These are phyloP conservation scores for Cutaneotrichosporon sp. DNA, from an alignment of 1,284 basidiomycete genomes.

Conservation along the genomic window DNA sequence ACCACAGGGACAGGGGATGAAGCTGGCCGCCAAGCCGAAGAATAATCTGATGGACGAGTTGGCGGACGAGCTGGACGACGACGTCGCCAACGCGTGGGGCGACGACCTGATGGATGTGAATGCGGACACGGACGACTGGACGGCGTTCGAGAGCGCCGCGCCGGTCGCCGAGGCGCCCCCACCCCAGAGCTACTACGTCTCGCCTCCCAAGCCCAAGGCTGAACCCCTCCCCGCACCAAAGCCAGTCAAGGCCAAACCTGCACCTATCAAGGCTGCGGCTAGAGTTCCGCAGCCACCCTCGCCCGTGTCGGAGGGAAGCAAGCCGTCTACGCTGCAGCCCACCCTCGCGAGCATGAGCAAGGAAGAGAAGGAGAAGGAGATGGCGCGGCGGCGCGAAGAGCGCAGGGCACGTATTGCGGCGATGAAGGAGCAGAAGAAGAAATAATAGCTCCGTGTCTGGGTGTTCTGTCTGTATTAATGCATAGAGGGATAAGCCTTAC, in stretches of 20 bases:
- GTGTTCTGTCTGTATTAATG: neutral
- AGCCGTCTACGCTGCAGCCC: conserved; percentile 24
- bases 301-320: conserved; percentile 10
- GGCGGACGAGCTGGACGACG: conserved; percentile 57
- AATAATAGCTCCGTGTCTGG: no score
- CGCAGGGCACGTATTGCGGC: conserved; percentile 60
- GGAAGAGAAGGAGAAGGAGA: conserved; percentile 84
- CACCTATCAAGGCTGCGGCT: neutral
- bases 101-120: conserved; percentile 84
- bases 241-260: conserved; percentile 12
- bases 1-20: conserved; percentile 57
- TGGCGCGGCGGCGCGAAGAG: conserved; percentile 83
- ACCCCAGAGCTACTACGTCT: conserved; percentile 41
- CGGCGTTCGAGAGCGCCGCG: conserved; percentile 73
- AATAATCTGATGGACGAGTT: conserved; percentile 60
- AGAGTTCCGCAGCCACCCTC: conserved; percentile 18
- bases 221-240: conserved; percentile 9
- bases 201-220: conserved; percentile 12
- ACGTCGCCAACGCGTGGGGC: conserved; percentile 64
- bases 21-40: conserved; percentile 59
- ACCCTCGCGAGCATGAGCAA: conserved; percentile 62
- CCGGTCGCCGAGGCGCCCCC: conserved; percentile 42
- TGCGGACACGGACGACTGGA: conserved; percentile 81
- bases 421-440: conserved; percentile 50
- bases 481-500: neutral